phyloP scores from a whole-genome alignment of 352 stramenopile genomes.

The Phytophthora idaei region DNA sequence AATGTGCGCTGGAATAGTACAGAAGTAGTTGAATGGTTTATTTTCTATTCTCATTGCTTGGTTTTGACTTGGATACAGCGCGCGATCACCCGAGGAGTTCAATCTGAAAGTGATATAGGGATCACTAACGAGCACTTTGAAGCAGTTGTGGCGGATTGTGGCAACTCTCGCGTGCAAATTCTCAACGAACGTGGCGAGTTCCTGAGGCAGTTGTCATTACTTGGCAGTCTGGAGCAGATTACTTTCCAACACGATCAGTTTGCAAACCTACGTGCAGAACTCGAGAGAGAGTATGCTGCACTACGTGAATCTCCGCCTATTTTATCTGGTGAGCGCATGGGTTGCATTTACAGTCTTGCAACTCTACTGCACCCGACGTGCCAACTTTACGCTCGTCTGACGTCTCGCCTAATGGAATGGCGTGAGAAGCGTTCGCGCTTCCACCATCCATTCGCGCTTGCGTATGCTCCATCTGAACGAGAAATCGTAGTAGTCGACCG shows the following conservation, averaged over 20 bases:
- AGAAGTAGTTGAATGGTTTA: too few relatives aligned
- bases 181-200: conserved; percentile 63
- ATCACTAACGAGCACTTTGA: conserved; percentile 77
- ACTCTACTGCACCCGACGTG: conserved; percentile 49
- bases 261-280: conserved; percentile 21
- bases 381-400: conserved; percentile 45
- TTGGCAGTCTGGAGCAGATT: conserved; percentile 50
- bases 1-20: conserved; percentile 42
- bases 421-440: conserved; percentile 38
- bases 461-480: conserved; percentile 37
- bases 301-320: conserved; percentile 26
- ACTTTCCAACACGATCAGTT: conserved; percentile 47
- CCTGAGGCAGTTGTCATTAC: conserved; percentile 55
- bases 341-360: conserved; percentile 41
- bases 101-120: conserved; percentile 25
- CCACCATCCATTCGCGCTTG: conserved; percentile 52
- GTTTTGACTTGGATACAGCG: conserved; percentile 28
- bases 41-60: not conserved
- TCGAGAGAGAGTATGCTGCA: conserved; percentile 41
- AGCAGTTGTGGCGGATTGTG: conserved; percentile 62
- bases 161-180: conserved; percentile 77
- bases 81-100: conserved; percentile 46
- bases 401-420: conserved; percentile 34
- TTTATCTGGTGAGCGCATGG: conserved; percentile 38
- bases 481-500: conserved; percentile 57